Evolutionary conservation across 1,284 basidiomycete species (phyloP).

Genomic region (Ceratobasidium sp.): DNA sequence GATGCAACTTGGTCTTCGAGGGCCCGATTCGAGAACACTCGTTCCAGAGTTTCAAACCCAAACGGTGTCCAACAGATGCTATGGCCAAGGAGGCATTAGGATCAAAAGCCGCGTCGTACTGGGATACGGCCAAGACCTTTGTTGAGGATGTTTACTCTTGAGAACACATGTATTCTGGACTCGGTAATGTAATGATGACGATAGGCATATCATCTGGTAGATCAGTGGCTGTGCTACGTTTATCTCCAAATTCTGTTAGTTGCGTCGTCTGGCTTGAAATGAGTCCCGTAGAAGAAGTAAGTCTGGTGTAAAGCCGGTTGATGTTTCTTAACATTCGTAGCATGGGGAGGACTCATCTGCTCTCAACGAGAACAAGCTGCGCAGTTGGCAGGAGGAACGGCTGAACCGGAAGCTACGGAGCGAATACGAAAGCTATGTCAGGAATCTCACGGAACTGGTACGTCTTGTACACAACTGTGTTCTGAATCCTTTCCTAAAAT

Average conservation of each 20-base stretch:
- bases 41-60: constrained; percentile 82
- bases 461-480: constrained; percentile 50
- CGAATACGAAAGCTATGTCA: constrained; percentile 76
- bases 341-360: neutral
- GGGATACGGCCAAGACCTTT: constrained; percentile 88
- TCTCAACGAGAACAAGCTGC: constrained; percentile 58
- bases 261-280: neutral
- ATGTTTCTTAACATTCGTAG: too few species aligned
- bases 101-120: constrained; percentile 82
- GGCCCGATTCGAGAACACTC: constrained; percentile 83
- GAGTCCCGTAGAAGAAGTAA: constrained; percentile 12
- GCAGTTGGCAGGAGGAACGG: constrained; percentile 72
- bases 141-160: constrained; percentile 47
- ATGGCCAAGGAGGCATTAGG: constrained; percentile 87
- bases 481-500: too few species aligned
- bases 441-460: constrained; percentile 74
- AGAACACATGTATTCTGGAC: neutral
- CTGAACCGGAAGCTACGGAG: constrained; percentile 70
- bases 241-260: neutral
- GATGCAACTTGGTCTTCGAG: constrained; percentile 92
- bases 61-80: constrained; percentile 84
- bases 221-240: constrained; percentile 30
- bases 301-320: too few species aligned
- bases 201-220: neutral
- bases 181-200: neutral